A percentile compares a stretch with the other conserved stretches of the same genome.
These are phyloP conservation scores for Candida sp. DNA, from an alignment of 1,139 yeast genomes.

Conservation along the genomic window DNA sequence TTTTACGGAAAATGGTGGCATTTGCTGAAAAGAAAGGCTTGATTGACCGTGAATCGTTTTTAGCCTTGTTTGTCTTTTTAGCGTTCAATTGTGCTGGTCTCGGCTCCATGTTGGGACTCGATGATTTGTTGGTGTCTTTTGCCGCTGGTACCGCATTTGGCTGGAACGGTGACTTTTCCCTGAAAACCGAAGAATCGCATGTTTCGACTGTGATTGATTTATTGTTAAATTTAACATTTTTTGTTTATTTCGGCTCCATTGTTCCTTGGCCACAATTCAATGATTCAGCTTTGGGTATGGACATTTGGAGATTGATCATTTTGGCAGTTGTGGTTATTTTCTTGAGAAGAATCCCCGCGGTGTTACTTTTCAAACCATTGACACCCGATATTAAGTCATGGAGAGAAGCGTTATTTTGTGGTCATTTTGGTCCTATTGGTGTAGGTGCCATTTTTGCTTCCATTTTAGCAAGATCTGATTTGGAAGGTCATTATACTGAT, in stretches of 20 bases:
- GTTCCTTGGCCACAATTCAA: slow-evolving; percentile 92
- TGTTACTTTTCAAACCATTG: slow-evolving; percentile 69
- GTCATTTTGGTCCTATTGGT: slow-evolving; percentile 98
- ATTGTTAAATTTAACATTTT: slow-evolving; percentile 78
- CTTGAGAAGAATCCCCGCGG: slow-evolving; percentile 86
- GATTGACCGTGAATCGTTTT: slow-evolving; percentile 90
- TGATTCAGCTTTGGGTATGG: slow-evolving; percentile 58
- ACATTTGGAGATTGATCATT: slow-evolving; percentile 82
- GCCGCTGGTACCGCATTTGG: slow-evolving; percentile 97
- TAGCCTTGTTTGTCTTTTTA: slow-evolving; percentile 84
- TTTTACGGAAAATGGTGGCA: slow-evolving; percentile 69
- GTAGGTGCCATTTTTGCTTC: slow-evolving; percentile 96
- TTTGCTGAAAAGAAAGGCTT: slow-evolving; percentile 73
- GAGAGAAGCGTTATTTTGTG: slow-evolving; percentile 95
- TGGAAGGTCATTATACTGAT: slow-evolving; percentile 54
- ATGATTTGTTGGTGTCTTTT: slow-evolving; percentile 88
- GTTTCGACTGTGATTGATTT: slow-evolving; percentile 92
- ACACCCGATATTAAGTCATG: slow-evolving; percentile 93
- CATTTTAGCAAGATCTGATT: slow-evolving; percentile 75
- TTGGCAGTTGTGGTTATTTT: slow-evolving; percentile 82
- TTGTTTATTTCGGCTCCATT: slow-evolving; percentile 91
- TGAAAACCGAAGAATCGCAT: slow-evolving; percentile 85
- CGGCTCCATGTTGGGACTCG: slow-evolving; percentile 89
- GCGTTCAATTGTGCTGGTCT: slow-evolving; percentile 92
- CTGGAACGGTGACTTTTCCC: slow-evolving; percentile 94